Conservation (phyloP, 2,329 filamentous ascomycete species). For the Cladophialophora exuberans region DNA sequence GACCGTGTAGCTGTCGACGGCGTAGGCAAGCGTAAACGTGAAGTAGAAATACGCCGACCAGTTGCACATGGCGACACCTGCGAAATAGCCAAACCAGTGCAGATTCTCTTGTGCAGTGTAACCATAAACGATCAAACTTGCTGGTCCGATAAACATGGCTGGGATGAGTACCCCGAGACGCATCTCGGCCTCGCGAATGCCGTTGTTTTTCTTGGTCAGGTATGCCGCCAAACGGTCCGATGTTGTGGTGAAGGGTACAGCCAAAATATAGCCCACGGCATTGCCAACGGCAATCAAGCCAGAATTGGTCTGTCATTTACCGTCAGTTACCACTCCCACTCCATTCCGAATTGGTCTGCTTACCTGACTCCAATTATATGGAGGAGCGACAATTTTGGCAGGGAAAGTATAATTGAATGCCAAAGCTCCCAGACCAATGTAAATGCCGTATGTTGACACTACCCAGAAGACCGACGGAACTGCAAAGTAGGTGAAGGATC, state of each 20-base stretch:
- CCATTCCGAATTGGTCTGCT: not conserved
- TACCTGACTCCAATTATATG: constrained; percentile 45
- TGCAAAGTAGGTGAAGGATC: constrained; percentile 53
- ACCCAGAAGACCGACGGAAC: constrained; percentile 57
- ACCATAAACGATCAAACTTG: constrained; percentile 40
- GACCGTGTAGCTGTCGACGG: constrained; percentile 61
- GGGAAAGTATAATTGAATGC: constrained; percentile 57
- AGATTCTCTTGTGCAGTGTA: constrained; percentile 38
- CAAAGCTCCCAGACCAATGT: constrained; percentile 54
- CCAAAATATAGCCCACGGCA: constrained; percentile 42
- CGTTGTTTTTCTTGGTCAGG: constrained; percentile 42
- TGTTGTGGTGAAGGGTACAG: constrained; percentile 50
- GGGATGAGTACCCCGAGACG: constrained; percentile 41
- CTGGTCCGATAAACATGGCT: constrained; percentile 38
- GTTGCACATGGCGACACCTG: constrained; percentile 53
- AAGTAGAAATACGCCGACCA: constrained; percentile 60
- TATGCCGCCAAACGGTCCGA: constrained; percentile 45
- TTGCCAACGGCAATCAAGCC: constrained; percentile 51
- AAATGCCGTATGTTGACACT: constrained; percentile 54
- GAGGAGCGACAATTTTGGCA: constrained; percentile 45
- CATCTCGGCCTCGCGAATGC: constrained; percentile 48
- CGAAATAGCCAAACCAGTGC: constrained; percentile 50
- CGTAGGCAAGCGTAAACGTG: constrained; percentile 63
- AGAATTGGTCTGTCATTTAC: constrained; percentile 41
- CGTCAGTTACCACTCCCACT: not conserved